Evolutionary conservation across 192 early-diverging fungal species (phyloP), one percentile per base, ranked within the genome.

Genomic region (Podila epicladia): DNA sequence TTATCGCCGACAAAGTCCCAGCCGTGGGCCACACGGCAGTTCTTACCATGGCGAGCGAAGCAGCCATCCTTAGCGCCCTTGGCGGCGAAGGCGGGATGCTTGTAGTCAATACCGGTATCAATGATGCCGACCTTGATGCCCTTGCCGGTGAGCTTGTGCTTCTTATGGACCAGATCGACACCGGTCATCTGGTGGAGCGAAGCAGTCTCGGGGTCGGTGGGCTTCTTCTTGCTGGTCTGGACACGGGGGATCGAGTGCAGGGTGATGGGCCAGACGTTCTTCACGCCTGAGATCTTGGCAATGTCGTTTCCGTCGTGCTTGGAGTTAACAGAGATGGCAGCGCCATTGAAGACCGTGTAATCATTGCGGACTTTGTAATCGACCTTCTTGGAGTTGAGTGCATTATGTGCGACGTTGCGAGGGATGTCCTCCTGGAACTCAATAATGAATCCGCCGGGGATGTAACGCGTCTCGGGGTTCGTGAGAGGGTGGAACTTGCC

Each of bases 1-100:
- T 65, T 67, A 57, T 89, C 80, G 69, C 90, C 91, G 29, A 91
- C 85, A 82, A 92, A 87, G 66, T 92, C 91, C 77, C 78, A 86
- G 59, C 91, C 91, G 59, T 86, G 85, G 69, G 84, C 79, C 57
- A 90, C 80, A 45, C 83, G 88, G 58, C 91, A 92, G 26, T 73
- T 71, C 45, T 82, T 78, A 13, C 88, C 87, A 4, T 84, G 82
- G 60, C 89, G 89, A 35, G 89, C 89, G 75, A 89, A 93, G 72
- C 91, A 91, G 59, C 69, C 85, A 1, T 49, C 55, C 19, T 11
- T 32, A 9, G 74, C 67, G 8, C 74, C 74, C 26, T 62, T 24
- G 62, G 74, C 84, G 33, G 92, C 92, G 26, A 92, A 86, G 29
- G 90, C 89, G 0, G 90, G 89, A 74, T 94, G 93, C 22, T 24